A percentile compares a stretch with the other conserved stretches of the same genome.
Evolutionary conservation across 75 land plant genomes (phyloP).

Genomic region (Azolla pinnata): DNA sequence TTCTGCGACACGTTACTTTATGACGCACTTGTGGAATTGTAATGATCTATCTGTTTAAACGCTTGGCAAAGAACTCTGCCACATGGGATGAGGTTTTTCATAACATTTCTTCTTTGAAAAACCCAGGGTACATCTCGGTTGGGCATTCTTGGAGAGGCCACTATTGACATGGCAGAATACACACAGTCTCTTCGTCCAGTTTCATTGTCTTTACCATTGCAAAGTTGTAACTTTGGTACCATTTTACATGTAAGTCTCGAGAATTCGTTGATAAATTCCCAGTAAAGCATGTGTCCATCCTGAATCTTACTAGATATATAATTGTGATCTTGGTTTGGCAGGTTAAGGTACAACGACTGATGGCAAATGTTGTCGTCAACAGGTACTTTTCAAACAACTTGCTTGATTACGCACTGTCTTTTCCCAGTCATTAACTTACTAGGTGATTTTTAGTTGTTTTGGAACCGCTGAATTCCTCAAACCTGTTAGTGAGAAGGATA

Average conservation of each 20-base stretch:
- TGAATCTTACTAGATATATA: neutral
- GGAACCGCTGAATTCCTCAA: neutral
- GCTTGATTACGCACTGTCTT: too few species aligned
- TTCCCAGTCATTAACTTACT: neutral
- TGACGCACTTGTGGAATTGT: too few species aligned
- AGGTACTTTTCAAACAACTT: neutral
- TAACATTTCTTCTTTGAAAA: too few species aligned
- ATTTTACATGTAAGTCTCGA: constrained; percentile 48
- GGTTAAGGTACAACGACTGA: constrained; percentile 7
- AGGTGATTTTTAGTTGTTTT: neutral
- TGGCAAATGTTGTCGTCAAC: neutral
- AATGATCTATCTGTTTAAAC: too few species aligned
- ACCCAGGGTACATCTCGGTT: constrained; percentile 62
- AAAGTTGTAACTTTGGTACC: constrained; percentile 43
- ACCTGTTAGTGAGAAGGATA: too few species aligned
- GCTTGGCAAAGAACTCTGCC: too few species aligned
- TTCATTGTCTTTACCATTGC: constrained; percentile 47
- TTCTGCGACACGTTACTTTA: too few species aligned
- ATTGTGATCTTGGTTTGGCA: neutral
- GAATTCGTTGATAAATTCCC: neutral
- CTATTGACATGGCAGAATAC: constrained; percentile 62
- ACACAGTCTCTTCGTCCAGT: constrained; percentile 38
- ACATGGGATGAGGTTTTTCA: too few species aligned
- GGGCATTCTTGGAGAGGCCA: constrained; percentile 63
- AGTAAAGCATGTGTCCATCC: neutral